Conservation (phyloP, 2,329 filamentous ascomycete genomes). For the Penicillium oxalicum region DNA sequence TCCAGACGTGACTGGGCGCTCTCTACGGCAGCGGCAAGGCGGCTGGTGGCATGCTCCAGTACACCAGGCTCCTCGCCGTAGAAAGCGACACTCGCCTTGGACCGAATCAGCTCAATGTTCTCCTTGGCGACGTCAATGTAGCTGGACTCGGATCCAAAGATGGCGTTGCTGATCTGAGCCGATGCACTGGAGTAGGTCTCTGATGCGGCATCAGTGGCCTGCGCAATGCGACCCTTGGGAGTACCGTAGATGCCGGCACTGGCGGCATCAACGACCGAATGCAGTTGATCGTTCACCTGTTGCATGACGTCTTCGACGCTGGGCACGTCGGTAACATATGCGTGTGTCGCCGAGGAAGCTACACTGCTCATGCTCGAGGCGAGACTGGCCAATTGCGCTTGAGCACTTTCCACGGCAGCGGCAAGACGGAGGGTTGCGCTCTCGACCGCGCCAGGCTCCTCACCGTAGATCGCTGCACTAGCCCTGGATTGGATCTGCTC, state of each 20-base stretch:
- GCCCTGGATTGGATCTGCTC: slow-evolving; percentile 51
- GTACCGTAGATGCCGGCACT: slow-evolving; percentile 55
- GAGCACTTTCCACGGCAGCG: slow-evolving; percentile 33
- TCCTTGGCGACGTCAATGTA: slow-evolving; percentile 50
- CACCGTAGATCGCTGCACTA: slow-evolving; percentile 52
- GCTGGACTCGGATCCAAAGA: slow-evolving; percentile 50
- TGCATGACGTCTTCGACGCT: slow-evolving; percentile 53
- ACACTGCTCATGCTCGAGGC: slow-evolving; percentile 29
- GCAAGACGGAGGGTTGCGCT: slow-evolving; percentile 28
- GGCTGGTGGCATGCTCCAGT: slow-evolving; percentile 29
- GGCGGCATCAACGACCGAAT: slow-evolving; percentile 54
- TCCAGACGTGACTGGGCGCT: slow-evolving; percentile 31
- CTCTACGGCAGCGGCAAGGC: slow-evolving; percentile 29
- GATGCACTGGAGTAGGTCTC: slow-evolving; percentile 48
- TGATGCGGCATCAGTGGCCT: slow-evolving; percentile 49
- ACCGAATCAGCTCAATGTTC: slow-evolving; percentile 49
- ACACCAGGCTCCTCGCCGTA: slow-evolving; percentile 45
- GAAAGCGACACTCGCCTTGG: slow-evolving; percentile 52
- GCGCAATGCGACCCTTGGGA: slow-evolving; percentile 48
- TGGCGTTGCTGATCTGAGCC: slow-evolving; percentile 47
- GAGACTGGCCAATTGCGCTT: slow-evolving; percentile 28
- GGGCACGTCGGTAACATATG: slow-evolving; percentile 49
- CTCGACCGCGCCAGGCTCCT: slow-evolving; percentile 32
- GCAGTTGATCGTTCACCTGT: slow-evolving; percentile 51
- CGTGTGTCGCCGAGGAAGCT: slow-evolving; percentile 28